A percentile compares a stretch with the other conserved stretches of the same genome.
Evolutionary conservation across 768 basidiomycete genomes (phyloP).

Genomic region (Rhizopogon vulgaris): DNA sequence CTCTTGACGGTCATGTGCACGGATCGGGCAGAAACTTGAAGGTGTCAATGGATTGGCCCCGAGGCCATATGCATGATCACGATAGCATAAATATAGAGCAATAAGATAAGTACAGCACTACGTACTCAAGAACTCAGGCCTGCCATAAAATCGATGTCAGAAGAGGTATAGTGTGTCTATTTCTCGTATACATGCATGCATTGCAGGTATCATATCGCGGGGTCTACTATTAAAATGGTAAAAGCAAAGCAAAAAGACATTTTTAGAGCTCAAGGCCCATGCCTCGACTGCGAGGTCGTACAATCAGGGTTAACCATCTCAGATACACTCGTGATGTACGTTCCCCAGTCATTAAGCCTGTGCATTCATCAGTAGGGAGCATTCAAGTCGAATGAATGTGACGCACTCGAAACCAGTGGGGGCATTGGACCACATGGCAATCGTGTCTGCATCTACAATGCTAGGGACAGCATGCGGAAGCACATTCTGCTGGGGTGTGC

Average conservation of each 20-base stretch:
- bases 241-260: neutral
- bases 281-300: neutral
- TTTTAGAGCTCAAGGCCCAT: neutral
- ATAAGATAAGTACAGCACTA: neutral
- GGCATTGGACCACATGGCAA: conserved; percentile 59
- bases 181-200: neutral
- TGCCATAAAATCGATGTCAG: no score
- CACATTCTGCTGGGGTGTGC: neutral
- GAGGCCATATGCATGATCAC: no score
- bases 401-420: conserved; percentile 58
- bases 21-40: no score
- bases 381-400: neutral
- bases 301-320: conserved; percentile 16
- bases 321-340: conserved; percentile 29
- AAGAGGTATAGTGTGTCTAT: neutral
- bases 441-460: conserved; percentile 41
- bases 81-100: neutral
- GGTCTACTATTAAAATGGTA: neutral
- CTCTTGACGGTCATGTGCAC: neutral
- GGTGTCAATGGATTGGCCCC: no score
- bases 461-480: neutral
- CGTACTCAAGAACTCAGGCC: neutral
- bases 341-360: conserved; percentile 36
- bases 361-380: neutral
- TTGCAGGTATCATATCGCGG: neutral